Base-by-base conservation (phyloP, 2,329 filamentous ascomycete genomes). In the Gliomastix tumulicola region DNA sequence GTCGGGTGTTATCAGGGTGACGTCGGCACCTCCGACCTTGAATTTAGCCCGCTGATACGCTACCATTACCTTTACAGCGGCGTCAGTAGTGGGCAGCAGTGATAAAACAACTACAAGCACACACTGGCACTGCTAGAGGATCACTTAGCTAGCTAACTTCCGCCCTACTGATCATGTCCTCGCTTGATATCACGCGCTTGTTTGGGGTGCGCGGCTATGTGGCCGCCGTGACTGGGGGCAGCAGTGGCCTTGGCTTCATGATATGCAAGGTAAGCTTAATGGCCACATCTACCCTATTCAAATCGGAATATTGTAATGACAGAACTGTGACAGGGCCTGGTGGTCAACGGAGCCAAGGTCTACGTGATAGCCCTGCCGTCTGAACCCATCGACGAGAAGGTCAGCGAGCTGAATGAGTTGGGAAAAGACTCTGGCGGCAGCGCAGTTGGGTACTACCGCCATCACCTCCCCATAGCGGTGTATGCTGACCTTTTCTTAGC, bases 221-320 rank as follows among this genome's bases (percentile, higher is more conserved):
- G 41, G 47, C 62, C 41, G 38, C 59, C 19, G 49, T 62, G 31
- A 56, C 61, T 40, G 45, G 60, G 39, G 59, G 59, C 1, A 63
- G 57, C 32, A 68, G 65, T 44, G 66, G 66, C 2, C 49, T 69
- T 11, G 66, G 66, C 2, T 51, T 64, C 21, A 69, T 69, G 66
- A 68, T 69, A 30, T 53, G 56, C 32, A 63, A 59, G 43, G 66
- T 63, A 46, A 38, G 36, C 44, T 34, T 21, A 28, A 28, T 19
- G 7, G 21, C 17, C n/a, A n/a, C n/a, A n/a, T n/a, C 18, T 17
- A 15, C 12, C 20, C 9, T 31, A 8, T 31, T 31, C 15, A 33
- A 20, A 11, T 20, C 12, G 17, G 17, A 33, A 17, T 12, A n/a
- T n/a, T n/a, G n/a, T 8, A 36, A 7, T 7, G n/a, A 20, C 7